phyloP scores from a whole-genome alignment of 2,329 filamentous ascomycete species.

The Acrocalymma vagum region DNA sequence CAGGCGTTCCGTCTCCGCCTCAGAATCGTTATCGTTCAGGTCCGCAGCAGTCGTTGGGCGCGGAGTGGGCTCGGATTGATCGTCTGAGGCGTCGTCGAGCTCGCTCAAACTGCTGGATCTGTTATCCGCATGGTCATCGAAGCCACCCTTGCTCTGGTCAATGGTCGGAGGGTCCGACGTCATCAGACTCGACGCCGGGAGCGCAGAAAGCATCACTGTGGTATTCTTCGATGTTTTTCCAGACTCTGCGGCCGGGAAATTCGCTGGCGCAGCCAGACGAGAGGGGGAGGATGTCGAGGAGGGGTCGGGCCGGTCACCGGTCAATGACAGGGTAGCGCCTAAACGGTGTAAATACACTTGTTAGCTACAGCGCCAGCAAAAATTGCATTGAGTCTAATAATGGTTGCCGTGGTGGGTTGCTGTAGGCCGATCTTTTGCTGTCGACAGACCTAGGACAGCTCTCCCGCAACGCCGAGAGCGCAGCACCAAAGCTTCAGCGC shows the following conservation, averaged over 20 bases:
- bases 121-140: constrained; percentile 62
- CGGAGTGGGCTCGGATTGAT: constrained; percentile 49
- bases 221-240: constrained; percentile 20
- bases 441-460: no score
- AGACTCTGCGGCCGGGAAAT: constrained; percentile 18
- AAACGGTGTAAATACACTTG: background rate
- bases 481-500: no score
- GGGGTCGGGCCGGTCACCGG: constrained; percentile 22
- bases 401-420: no score
- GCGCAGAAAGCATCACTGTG: constrained; percentile 32
- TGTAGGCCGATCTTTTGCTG: no score
- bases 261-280: constrained; percentile 24
- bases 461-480: no score
- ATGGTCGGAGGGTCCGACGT: constrained; percentile 20
- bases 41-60: constrained; percentile 29
- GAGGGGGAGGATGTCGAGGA: constrained; percentile 58
- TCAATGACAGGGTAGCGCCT: constrained; percentile 25
- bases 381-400: no score
- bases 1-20: constrained; percentile 93
- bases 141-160: constrained; percentile 19
- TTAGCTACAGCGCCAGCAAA: background rate
- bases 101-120: constrained; percentile 92
- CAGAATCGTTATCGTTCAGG: constrained; percentile 71
- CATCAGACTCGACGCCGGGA: constrained; percentile 29
- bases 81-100: constrained; percentile 81